Base-by-base conservation (phyloP, 371 early-diverging fungal species). In the Actinomortierella ambigua region DNA sequence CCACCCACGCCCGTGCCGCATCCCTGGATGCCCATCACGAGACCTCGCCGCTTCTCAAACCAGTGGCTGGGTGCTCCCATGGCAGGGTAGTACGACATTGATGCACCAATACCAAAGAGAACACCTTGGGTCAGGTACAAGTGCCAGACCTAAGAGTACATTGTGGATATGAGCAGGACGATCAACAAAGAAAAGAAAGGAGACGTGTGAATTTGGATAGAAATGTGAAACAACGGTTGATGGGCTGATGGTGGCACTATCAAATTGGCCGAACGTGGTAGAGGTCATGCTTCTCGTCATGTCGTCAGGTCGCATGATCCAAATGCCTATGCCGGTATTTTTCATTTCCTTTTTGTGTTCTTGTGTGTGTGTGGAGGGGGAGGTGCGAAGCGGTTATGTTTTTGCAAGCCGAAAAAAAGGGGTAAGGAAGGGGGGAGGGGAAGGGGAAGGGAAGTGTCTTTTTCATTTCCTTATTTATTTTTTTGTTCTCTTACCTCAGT, bases 1-100 rank as follows among this genome's bases (percentile, higher is more conserved):
- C 89, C 89, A 23, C 91, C 91, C 22, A 84, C 57, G 0, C 90
- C 90, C 14, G 80, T 70, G 2, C 90, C 91, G 2, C 88, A 78
- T 1, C 84, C 81, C 3, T 82, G 88, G 20, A 91, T 59, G 0
- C 90, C 92, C 0, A 82, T 79, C 6, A 90, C 89, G 18, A 91
- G 63, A 0, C 86, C 86, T 15, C 89, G 80, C 18, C 63, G 46
- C 46, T 79, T 80, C 34, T 54, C 28, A 55, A 89, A 90, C 82
- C 86, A 90, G 50, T 87, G 86, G 0, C 81, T 55, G 1, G 85
- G 81, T 7, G 84, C 73, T 0, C 76, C 65, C 14, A 87, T 69
- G 3, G 82, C 76, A 0, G 88, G 85, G 29, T 85, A 79, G 63
- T 82, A 88, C 0, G 78, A 63, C 15, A 92, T 55, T 2, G 88